Conservation (phyloP, 2,329 filamentous ascomycete species). For the Pseudophaeomoniella oleicola region DNA sequence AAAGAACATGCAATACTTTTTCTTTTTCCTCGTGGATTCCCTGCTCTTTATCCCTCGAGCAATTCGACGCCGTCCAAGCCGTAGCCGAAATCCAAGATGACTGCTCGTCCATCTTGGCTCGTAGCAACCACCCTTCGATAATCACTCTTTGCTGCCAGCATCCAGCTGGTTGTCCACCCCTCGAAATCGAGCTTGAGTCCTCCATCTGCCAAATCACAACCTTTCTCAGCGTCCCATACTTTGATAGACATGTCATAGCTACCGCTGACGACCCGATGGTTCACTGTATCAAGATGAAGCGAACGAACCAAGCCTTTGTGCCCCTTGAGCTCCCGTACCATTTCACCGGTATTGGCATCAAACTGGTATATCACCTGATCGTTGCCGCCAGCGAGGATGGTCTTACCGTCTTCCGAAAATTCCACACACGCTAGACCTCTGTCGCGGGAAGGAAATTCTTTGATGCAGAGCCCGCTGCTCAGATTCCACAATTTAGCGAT, state of each 20-base stretch:
- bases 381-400: conserved; percentile 86
- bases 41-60: conserved; percentile 20
- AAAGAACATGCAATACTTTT: too few species aligned
- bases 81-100: conserved; percentile 85
- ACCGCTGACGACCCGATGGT: conserved; percentile 74
- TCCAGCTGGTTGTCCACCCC: conserved; percentile 95
- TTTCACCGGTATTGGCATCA: conserved; percentile 79
- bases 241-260: conserved; percentile 95
- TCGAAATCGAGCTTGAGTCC: conserved; percentile 69
- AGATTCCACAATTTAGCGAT: conserved; percentile 93
- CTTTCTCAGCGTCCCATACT: conserved; percentile 77
- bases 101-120: conserved; percentile 80
- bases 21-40: too few species aligned
- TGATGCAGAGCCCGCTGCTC: conserved; percentile 71
- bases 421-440: conserved; percentile 92
- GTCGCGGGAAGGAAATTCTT: conserved; percentile 79
- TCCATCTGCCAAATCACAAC: conserved; percentile 66
- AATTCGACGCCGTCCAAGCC: conserved; percentile 38
- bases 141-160: conserved; percentile 88
- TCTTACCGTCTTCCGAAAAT: conserved; percentile 88
- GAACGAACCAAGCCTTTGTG: conserved; percentile 79
- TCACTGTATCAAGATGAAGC: conserved; percentile 76
- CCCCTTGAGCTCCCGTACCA: conserved; percentile 65
- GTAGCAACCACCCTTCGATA: conserved; percentile 90
- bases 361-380: conserved; percentile 94